phyloP scores from a whole-genome alignment of 805 yeast genomes.

The Ogataea naganishii region DNA sequence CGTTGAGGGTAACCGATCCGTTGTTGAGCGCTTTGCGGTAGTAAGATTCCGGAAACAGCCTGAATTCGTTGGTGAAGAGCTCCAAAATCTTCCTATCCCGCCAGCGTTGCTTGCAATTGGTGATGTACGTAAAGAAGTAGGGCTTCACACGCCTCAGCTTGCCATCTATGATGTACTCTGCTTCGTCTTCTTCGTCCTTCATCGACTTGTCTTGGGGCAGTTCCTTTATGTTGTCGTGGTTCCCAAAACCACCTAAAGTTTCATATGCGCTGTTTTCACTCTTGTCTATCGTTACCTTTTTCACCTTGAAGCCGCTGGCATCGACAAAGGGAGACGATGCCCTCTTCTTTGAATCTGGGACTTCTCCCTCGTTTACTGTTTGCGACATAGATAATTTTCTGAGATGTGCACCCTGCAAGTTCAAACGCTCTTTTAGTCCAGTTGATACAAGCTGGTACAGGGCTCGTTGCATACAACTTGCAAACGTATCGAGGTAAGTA shows the following conservation, averaged over 20 bases:
- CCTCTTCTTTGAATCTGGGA: conserved; percentile 4
- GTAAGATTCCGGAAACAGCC: conserved; percentile 65
- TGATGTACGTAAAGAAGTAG: conserved; percentile 80
- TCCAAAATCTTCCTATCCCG: conserved; percentile 73
- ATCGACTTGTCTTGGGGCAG: conserved; percentile 22
- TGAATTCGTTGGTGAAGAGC: conserved; percentile 74
- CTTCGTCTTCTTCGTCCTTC: conserved; percentile 51
- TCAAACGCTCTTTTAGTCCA: too few relatives aligned
- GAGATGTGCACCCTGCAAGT: too few relatives aligned
- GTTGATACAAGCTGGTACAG: too few relatives aligned
- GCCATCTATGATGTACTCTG: conserved; percentile 48
- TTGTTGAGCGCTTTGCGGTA: conserved; percentile 44
- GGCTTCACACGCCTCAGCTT: conserved; percentile 69
- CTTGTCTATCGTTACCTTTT: conserved; percentile 36
- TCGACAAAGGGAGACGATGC: conserved; percentile 25
- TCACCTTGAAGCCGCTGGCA: conserved; percentile 37
- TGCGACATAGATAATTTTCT: too few relatives aligned
- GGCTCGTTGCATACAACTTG: too few relatives aligned
- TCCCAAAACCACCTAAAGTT: conserved; percentile 26
- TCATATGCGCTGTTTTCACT: conserved; percentile 31
- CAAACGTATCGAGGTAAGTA: too few relatives aligned
- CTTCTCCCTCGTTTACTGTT: conserved; percentile 1
- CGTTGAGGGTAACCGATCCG: conserved; percentile 75
- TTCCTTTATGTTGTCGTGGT: conserved; percentile 7
- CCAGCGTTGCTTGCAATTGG: conserved; percentile 92